Evolutionary conservation across 2,329 filamentous ascomycete species (phyloP), one percentile per base, ranked within the genome.

Genomic region (Myriangium duriaei): DNA sequence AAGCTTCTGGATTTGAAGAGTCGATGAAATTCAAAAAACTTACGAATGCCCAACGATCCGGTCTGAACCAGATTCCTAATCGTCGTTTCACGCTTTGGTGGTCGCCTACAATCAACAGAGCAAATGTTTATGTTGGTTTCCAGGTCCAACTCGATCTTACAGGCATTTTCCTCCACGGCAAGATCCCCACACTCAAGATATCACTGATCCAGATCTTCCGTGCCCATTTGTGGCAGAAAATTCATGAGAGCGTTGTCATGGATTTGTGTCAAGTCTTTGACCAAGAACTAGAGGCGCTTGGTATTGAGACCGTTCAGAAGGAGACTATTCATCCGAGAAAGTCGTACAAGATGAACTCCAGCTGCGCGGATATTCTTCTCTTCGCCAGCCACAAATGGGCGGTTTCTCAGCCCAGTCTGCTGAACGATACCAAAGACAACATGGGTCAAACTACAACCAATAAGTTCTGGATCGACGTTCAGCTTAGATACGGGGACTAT

Each of bases 341-440:
- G 64, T 95, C 86, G 4, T 98, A 98, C 75, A 98, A 98, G 75
- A 98, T 98, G 91, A 98, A 98, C 69, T 95, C 87, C 53, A 96
- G 88, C 41, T 96, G 91, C 53, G 91, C 92, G 4, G 91, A 98
- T 59, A 95, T 98, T 46, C 71, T 96, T 39, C 73, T 98, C 7
- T 98, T 98, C 55, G 88, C 91, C 26, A 93, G 82, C 47, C 91
- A 96, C 66, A 98, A 96, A 60, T 98, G 92, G 92, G 96, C 93
- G 46, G 87, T 98, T 37, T 95, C 87, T 0, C 72, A 84, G 2
- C 92, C 91, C 2, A 96, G 88, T 3, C 74, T 94, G 50, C 67
- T 98, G 3, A 94, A 92, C 55, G 91, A 98, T 51, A 95, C 85
- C 36, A 96, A 96, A 66, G 91, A 98, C 56, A 76, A 81, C 12